Evolutionary conservation across 345 rosid genomes (phyloP), one percentile per base, ranked within the genome.

Genomic region (Dimocarpus longan): DNA sequence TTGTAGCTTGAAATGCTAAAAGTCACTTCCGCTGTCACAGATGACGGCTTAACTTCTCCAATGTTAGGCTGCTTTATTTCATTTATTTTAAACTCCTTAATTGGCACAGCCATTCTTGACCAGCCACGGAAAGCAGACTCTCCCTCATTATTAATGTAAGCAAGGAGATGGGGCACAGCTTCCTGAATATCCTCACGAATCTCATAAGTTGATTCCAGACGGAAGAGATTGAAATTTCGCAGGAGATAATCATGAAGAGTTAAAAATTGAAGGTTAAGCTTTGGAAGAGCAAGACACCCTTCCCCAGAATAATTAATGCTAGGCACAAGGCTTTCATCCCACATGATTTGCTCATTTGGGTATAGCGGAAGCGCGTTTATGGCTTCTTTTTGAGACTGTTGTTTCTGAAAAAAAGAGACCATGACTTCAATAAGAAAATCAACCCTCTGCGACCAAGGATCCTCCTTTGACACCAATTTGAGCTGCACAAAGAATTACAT

Each of bases 131-230:
- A 96, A 76, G 97, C 92, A 80, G 97, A 79, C 60, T 93, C 94
- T 74, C 98, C 99, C 82, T 94, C 98, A 44, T 86, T 93, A 82
- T 96, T 87, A 74, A 93, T 93, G 84, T 90, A 88, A 1, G 97
- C 92, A 84, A 92, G 97, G 80, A 94, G 98, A 79, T 94, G 98
- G 0, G 99, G 99, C 39, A 93, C 88, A 79, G 99, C 97, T 86
- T 94, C 99, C 81, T 96, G 99, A 82, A 96, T 96, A 84, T 96
- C 98, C 88, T 96, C 99, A 10, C 99, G 99, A 78, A 96, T 96
- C 92, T 94, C 98, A 86, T 96, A 96, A 9, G 98, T 96, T 73
- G 99, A 96, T 84, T 96, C 99, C 70, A 96, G 92, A 59, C 98
- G 99, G 75, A 96, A 96, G 78, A 96, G 97, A 86, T 96, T 94